These are phyloP conservation scores for Viridothelium virens DNA, from an alignment of 495 filamentous ascomycete species.

Conservation along the genomic window DNA sequence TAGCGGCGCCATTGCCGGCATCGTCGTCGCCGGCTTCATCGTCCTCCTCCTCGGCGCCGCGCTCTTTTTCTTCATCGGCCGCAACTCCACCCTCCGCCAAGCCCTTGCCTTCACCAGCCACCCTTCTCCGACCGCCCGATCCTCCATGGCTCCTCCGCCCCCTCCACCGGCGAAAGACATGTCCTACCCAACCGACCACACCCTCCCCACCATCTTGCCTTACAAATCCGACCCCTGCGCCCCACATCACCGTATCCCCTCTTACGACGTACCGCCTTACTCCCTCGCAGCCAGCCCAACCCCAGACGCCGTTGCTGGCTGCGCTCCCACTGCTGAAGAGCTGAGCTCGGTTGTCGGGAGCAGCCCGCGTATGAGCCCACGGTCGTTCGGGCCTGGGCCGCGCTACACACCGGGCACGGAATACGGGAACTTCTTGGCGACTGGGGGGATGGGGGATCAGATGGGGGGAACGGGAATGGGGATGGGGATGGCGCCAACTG, in stretches of 20 bases:
- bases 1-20: conserved; percentile 41
- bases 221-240: background rate
- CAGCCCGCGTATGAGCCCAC: background rate
- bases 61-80: conserved; percentile 38
- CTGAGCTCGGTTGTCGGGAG: background rate
- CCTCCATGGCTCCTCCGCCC: background rate
- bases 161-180: conserved; percentile 2
- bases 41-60: conserved; percentile 35
- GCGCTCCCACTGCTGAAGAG: background rate
- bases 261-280: background rate
- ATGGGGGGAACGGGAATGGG: background rate
- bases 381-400: background rate
- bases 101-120: conserved; percentile 7
- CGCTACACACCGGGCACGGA: background rate
- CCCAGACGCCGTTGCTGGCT: background rate
- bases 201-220: background rate
- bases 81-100: conserved; percentile 22
- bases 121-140: background rate
- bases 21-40: conserved; percentile 36
- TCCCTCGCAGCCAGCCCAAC: background rate
- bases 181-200: background rate
- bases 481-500: background rate
- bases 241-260: background rate
- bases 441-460: background rate
- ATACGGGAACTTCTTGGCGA: background rate